A percentile compares a stretch with the other conserved stretches of the same genome.
Evolutionary conservation across 1,284 basidiomycete genomes (phyloP).

Genomic region (Xerocomus minutiporus): DNA sequence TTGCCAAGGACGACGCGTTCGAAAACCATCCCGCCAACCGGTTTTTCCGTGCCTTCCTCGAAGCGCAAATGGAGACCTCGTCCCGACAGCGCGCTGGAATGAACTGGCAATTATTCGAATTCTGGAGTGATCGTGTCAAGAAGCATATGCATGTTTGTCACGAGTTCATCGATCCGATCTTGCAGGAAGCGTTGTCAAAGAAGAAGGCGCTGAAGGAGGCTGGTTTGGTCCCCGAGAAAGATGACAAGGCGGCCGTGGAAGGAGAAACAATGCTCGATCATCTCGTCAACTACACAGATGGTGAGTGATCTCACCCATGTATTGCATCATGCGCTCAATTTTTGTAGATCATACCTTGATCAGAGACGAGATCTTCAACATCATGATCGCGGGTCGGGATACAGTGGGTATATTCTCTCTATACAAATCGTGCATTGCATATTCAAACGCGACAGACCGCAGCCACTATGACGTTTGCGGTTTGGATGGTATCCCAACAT

Average conservation of each 20-base stretch:
- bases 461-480: constrained; percentile 45
- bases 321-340: neutral
- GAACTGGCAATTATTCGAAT: constrained; percentile 33
- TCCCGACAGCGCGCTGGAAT: constrained; percentile 20
- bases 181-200: constrained; percentile 30
- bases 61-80: constrained; percentile 27
- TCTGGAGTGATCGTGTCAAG: constrained; percentile 31
- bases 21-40: constrained; percentile 28
- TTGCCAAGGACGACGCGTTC: constrained; percentile 2
- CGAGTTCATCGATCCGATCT: constrained; percentile 35
- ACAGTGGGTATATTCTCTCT: constrained; percentile 34
- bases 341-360: constrained; percentile 34
- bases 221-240: constrained; percentile 12
- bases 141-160: constrained; percentile 33
- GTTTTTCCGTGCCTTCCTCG: constrained; percentile 32
- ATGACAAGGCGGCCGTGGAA: constrained; percentile 16
- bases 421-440: neutral
- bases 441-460: constrained; percentile 39
- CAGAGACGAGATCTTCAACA: constrained; percentile 48
- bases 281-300: constrained; percentile 31
- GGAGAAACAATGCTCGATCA: constrained; percentile 31
- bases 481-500: constrained; percentile 55
- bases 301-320: constrained; percentile 3
- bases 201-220: constrained; percentile 18
- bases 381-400: constrained; percentile 49